Evolutionary conservation across 768 basidiomycete genomes (phyloP).

Genomic region (Pilatotrama ljubarskyi): DNA sequence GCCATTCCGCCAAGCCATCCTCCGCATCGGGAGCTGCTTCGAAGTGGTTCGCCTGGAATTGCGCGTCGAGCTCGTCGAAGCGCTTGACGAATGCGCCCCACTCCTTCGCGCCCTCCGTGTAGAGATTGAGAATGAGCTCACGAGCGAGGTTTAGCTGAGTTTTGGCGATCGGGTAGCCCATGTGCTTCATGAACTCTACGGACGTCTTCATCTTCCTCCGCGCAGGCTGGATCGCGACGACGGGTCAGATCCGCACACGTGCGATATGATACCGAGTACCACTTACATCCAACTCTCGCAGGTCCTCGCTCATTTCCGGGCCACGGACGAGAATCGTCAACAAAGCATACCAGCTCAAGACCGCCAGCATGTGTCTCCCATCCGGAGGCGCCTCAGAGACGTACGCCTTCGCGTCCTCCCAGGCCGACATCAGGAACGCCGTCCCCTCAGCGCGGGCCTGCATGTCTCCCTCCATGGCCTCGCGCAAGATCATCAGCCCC

Average conservation of each 20-base stretch:
- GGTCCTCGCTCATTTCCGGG: conserved; percentile 47
- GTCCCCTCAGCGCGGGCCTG: conserved; percentile 41
- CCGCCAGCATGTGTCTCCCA: conserved; percentile 55
- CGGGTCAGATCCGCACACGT: no score
- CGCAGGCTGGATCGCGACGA: conserved; percentile 29
- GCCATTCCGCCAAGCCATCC: conserved; percentile 2
- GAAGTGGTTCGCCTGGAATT: background rate
- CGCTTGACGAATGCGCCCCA: conserved; percentile 36
- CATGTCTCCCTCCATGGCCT: conserved; percentile 33
- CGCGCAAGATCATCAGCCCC: conserved; percentile 35
- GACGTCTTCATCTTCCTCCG: conserved; percentile 47
- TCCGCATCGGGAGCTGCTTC: background rate
- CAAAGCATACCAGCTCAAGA: conserved; percentile 59
- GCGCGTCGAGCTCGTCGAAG: conserved; percentile 3
- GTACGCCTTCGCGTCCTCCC: conserved; percentile 60
- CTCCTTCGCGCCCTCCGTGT: conserved; percentile 43
- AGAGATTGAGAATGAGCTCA: conserved; percentile 47
- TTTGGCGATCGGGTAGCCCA: conserved; percentile 46
- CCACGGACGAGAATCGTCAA: conserved; percentile 54
- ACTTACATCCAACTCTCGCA: conserved; percentile 53
- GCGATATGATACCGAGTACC: no score
- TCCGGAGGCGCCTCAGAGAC: conserved; percentile 60
- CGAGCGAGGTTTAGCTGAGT: conserved; percentile 55
- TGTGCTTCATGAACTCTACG: conserved; percentile 50
- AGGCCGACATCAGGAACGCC: conserved; percentile 58